Evolutionary conservation across 2,329 filamentous ascomycete species (phyloP), one percentile per base, ranked within the genome.

Genomic region (Knufia petricola): DNA sequence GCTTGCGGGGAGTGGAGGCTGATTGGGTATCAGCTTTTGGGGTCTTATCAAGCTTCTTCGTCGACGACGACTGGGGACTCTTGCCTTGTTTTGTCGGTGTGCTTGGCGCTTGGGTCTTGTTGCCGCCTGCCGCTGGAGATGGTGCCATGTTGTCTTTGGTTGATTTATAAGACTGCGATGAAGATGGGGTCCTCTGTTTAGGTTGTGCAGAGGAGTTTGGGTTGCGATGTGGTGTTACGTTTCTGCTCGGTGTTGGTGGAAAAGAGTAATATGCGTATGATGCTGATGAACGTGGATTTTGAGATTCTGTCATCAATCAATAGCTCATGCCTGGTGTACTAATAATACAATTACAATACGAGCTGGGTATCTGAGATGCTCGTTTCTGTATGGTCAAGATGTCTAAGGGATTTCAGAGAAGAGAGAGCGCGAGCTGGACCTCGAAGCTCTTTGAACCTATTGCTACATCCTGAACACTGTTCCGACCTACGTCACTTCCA

Each of bases 51-150:
- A 60, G 53, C 52, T 59, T 60, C 30, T 52, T 50, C 49, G 58
- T 58, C 31, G 50, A 58, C 19, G 50, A 53, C n/a, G 60, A 61
- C 10, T 53, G 52, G 39, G 57, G 50, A 19, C 34, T 54, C 51
- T 59, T 61, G 50, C 59, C 59, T 47, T 48, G 44, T 51, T 59
- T 60, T 45, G 60, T 61, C 2, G 60, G 58, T 3, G 60, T 61
- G 13, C 57, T 54, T 4, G 59, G 59, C 13, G 37, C 52, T 32
- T 58, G 51, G 15, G 50, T 36, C 42, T 53, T 50, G 30, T 24
- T 32, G 23, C 26, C 28, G 23, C 57, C 54, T 43, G 57, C 55
- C 31, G 55, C 52, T 48, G 56, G 55, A 8, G 55, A 52, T 41
- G 58, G 55, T 32, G 53, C 46, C 59, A 60, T 60, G 34, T 46